phyloP scores from a whole-genome alignment of 2,329 filamentous ascomycete genomes.

The Magnaporthiopsis incrustans region DNA sequence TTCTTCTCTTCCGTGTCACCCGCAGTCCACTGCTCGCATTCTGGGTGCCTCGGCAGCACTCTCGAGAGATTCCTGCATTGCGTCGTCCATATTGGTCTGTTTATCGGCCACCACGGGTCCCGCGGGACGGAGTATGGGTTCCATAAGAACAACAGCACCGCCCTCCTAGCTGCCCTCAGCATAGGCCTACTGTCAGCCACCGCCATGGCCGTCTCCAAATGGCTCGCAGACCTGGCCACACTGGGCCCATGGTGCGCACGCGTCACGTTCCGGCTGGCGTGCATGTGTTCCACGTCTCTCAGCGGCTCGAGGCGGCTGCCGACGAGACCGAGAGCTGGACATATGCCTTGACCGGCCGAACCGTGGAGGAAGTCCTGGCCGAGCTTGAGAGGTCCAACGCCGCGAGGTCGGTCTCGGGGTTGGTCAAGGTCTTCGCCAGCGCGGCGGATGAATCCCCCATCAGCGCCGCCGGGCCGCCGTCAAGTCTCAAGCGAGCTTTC shows the following conservation, averaged over 20 bases:
- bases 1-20: too few relatives aligned
- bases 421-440: slow-evolving; percentile 33
- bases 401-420: slow-evolving; percentile 16
- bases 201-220: slow-evolving; percentile 31
- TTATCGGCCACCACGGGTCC: too few relatives aligned
- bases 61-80: too few relatives aligned
- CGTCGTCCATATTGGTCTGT: too few relatives aligned
- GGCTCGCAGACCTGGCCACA: slow-evolving; percentile 29
- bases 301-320: slow-evolving; percentile 22
- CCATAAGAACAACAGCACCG: slow-evolving; percentile 10
- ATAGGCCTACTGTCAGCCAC: slow-evolving; percentile 34
- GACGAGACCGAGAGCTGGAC: slow-evolving; percentile 29
- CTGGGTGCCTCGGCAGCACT: too few relatives aligned
- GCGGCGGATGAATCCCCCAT: slow-evolving; percentile 23
- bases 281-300: slow-evolving; percentile 32
- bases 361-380: slow-evolving; percentile 22
- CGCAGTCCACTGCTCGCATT: too few relatives aligned
- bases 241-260: slow-evolving; percentile 33
- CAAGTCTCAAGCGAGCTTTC: slow-evolving; percentile 22
- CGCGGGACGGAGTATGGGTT: too few relatives aligned
- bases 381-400: slow-evolving; percentile 28
- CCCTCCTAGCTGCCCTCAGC: slow-evolving; percentile 31
- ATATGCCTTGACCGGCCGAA: slow-evolving; percentile 28
- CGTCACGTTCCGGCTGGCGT: slow-evolving; percentile 36
- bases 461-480: slow-evolving; percentile 30